Conservation (phyloP, 345 rosid genomes). For the Boechera retrofracta region DNA sequence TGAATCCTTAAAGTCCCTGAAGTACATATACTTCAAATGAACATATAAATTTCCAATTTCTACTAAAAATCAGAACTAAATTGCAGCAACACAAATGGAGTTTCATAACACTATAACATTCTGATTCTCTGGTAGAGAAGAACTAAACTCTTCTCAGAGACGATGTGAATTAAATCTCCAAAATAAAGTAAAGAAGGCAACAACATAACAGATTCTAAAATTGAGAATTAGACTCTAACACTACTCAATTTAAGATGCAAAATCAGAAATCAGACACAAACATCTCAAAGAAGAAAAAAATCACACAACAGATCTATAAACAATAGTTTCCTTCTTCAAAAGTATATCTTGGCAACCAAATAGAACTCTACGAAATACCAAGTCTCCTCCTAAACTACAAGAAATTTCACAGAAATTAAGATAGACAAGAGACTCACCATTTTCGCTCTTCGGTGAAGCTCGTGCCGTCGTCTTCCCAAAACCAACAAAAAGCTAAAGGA, state of each 20-base stretch:
- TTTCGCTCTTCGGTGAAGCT: constrained; percentile 40
- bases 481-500: not conserved
- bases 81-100: not conserved
- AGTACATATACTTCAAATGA: not conserved
- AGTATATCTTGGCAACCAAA: not conserved
- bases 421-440: constrained; percentile 30
- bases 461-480: constrained; percentile 30
- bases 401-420: not conserved
- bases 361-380: not conserved
- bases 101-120: not conserved
- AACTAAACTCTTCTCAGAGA: not conserved
- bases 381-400: not conserved
- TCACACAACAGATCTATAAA: constrained; percentile 21
- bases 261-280: constrained; percentile 16
- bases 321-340: not conserved
- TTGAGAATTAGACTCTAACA: not conserved
- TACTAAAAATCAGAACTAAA: not conserved
- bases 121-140: not conserved
- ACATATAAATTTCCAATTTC: not conserved
- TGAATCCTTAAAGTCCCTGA: not conserved
- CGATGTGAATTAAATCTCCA: not conserved
- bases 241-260: not conserved
- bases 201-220: no score
- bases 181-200: not conserved
- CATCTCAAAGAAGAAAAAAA: not conserved